Conservation (phyloP, 768 basidiomycete species). For the Bullera alba region DNA sequence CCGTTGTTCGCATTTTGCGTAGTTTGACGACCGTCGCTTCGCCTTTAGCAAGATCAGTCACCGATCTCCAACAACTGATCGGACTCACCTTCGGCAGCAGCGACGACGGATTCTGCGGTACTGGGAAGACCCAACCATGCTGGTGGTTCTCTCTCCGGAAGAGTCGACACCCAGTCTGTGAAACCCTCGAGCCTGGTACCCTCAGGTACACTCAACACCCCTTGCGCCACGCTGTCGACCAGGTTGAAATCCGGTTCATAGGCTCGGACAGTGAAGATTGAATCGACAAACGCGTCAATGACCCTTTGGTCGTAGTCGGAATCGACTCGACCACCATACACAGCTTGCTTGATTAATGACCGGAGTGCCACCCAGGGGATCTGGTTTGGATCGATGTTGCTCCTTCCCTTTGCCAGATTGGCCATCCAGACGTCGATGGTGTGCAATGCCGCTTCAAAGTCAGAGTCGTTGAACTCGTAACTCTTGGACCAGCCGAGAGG, state of each 20-base stretch:
- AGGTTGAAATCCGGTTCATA: conserved; percentile 92
- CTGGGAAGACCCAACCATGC: conserved; percentile 90
- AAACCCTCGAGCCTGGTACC: conserved; percentile 90
- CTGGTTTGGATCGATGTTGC: conserved; percentile 82
- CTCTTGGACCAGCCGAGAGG: conserved; percentile 94
- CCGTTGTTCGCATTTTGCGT: conserved; percentile 72
- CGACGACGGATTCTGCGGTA: conserved; percentile 85
- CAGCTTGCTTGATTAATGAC: conserved; percentile 86
- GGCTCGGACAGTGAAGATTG: conserved; percentile 74
- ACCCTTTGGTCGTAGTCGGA: conserved; percentile 91
- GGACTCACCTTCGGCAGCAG: conserved; percentile 71
- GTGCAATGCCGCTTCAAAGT: conserved; percentile 82
- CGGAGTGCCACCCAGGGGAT: conserved; percentile 97
- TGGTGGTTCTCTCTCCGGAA: conserved; percentile 90
- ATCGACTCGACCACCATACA: conserved; percentile 90
- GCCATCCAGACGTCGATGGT: conserved; percentile 90
- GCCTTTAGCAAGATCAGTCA: conserved; percentile 2
- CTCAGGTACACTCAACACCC: conserved; percentile 68
- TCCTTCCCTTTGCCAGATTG: conserved; percentile 69
- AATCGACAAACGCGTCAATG: conserved; percentile 86
- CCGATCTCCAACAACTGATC: not conserved
- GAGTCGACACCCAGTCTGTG: conserved; percentile 74
- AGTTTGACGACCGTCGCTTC: conserved; percentile 66
- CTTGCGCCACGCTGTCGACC: conserved; percentile 56
- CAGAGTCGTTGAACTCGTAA: conserved; percentile 99